Evolutionary conservation across 495 filamentous ascomycete genomes (phyloP).

Genomic region (Hypomontagnella submonticulosa): DNA sequence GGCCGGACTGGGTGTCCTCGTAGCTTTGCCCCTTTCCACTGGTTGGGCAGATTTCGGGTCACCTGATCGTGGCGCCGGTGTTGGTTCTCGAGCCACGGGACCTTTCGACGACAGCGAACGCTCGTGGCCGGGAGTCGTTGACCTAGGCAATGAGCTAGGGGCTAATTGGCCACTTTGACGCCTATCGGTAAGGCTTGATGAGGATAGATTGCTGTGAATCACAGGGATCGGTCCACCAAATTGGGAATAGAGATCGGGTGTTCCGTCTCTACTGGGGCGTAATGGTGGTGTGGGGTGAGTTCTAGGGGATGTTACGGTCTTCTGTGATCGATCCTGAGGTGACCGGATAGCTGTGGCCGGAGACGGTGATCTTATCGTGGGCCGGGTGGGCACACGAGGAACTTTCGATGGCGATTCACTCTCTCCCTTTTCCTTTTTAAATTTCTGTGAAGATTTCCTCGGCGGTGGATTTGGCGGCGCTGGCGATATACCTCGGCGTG

Average conservation of each 20-base stretch:
- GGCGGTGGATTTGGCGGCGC: slow-evolving; percentile 70
- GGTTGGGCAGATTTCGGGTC: slow-evolving; percentile 32
- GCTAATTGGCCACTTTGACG: slow-evolving; percentile 54
- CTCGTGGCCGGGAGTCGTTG: slow-evolving; percentile 41
- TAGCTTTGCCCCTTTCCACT: slow-evolving; percentile 47
- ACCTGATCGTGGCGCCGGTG: slow-evolving; percentile 51
- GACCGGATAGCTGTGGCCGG: slow-evolving; percentile 41
- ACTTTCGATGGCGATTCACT: slow-evolving; percentile 46
- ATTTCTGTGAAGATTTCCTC: slow-evolving; percentile 71
- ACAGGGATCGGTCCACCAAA: slow-evolving; percentile 70
- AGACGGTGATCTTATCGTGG: slow-evolving; percentile 49
- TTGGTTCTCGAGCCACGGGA: slow-evolving; percentile 51
- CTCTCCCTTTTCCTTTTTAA: slow-evolving; percentile 54
- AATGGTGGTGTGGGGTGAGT: slow-evolving; percentile 57
- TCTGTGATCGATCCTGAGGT: slow-evolving; percentile 37
- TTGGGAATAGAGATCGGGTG: slow-evolving; percentile 69
- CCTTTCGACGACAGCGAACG: slow-evolving; percentile 42
- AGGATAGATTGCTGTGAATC: slow-evolving; percentile 79
- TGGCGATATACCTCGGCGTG: slow-evolving; percentile 57
- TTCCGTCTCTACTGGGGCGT: slow-evolving; percentile 85
- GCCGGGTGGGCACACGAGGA: slow-evolving; percentile 45
- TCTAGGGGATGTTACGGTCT: slow-evolving; percentile 47
- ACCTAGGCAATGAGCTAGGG: slow-evolving; percentile 47
- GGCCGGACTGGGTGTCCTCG: slow-evolving; percentile 61
- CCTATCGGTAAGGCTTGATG: slow-evolving; percentile 58